Evolutionary conservation across 1,284 basidiomycete species (phyloP).

Genomic region (Earliella scabrosa): DNA sequence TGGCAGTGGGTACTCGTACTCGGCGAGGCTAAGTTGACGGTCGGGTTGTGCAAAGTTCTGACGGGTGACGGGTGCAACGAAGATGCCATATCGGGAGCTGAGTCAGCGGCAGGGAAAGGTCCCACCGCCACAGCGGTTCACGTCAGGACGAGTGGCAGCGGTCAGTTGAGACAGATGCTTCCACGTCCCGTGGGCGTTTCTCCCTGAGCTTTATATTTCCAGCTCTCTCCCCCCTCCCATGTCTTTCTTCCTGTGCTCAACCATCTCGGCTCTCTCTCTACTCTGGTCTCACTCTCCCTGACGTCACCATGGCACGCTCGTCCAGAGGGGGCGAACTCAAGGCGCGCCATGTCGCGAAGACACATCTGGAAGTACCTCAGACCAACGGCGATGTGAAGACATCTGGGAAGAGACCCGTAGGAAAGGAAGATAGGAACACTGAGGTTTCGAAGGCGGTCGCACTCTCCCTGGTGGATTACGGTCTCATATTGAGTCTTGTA

Average conservation of each 20-base stretch:
- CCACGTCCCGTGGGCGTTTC: conserved; percentile 6
- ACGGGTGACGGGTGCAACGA: too few relatives aligned
- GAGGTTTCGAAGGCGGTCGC: conserved; percentile 23
- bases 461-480: conserved; percentile 50
- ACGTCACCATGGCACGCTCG: conserved; percentile 8
- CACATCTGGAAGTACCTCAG: not conserved
- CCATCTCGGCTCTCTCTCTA: not conserved
- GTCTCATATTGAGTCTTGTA: conserved; percentile 59
- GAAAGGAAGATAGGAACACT: not conserved
- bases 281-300: not conserved
- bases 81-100: not conserved
- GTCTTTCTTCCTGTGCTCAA: not conserved
- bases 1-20: too few relatives aligned
- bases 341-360: not conserved
- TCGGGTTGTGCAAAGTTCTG: too few relatives aligned
- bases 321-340: not conserved
- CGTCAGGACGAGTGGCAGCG: too few relatives aligned
- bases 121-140: too few relatives aligned
- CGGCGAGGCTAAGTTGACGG: too few relatives aligned
- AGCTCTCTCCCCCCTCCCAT: not conserved
- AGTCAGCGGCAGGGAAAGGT: too few relatives aligned
- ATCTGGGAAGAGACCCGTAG: not conserved
- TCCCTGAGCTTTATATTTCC: not conserved
- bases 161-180: too few relatives aligned
- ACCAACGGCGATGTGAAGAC: not conserved